Percentiles rank a stretch among this genome's conserved stretches.
These are phyloP conservation scores for Aspergillus fumigatiaffinis DNA, from an alignment of 2,329 filamentous ascomycete genomes.

Conservation along the genomic window DNA sequence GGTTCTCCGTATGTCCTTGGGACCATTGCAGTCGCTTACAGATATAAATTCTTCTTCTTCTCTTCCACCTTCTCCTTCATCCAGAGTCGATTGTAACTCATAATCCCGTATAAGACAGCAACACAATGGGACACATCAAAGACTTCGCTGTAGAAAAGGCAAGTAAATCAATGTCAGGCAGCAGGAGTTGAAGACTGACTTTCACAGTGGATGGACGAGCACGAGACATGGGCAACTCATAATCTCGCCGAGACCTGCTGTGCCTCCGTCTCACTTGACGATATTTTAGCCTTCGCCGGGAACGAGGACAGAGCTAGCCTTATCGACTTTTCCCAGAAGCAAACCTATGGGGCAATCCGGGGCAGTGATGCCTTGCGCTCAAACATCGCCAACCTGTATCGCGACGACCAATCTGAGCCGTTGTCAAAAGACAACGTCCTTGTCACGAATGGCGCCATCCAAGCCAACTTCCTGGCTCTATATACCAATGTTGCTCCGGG, in stretches of 20 bases:
- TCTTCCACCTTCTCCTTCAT: background rate
- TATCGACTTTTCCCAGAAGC: constrained; percentile 21
- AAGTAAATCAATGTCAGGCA: background rate
- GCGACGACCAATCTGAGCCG: constrained; percentile 47
- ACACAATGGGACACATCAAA: background rate
- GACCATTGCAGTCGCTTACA: background rate
- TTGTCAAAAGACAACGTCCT: constrained; percentile 62
- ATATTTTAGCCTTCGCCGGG: constrained; percentile 58
- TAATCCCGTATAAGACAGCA: background rate
- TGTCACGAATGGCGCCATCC: constrained; percentile 75
- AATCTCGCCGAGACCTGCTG: constrained; percentile 80
- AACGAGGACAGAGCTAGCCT: constrained; percentile 20
- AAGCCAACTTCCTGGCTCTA: constrained; percentile 77
- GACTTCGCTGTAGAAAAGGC: background rate
- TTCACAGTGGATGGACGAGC: constrained; percentile 54
- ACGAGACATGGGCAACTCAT: constrained; percentile 51
- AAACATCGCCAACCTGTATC: constrained; percentile 36
- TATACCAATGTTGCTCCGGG: constrained; percentile 68
- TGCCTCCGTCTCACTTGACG: constrained; percentile 67
- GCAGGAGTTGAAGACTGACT: constrained; percentile 2
- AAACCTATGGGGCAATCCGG: constrained; percentile 25
- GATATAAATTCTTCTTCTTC: background rate
- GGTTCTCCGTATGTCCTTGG: background rate
- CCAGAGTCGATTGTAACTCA: background rate
- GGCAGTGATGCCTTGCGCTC: constrained; percentile 22